These are phyloP conservation scores for Solanum chiquidenum DNA, from an alignment of 257 asterid genomes.

Conservation along the genomic window DNA sequence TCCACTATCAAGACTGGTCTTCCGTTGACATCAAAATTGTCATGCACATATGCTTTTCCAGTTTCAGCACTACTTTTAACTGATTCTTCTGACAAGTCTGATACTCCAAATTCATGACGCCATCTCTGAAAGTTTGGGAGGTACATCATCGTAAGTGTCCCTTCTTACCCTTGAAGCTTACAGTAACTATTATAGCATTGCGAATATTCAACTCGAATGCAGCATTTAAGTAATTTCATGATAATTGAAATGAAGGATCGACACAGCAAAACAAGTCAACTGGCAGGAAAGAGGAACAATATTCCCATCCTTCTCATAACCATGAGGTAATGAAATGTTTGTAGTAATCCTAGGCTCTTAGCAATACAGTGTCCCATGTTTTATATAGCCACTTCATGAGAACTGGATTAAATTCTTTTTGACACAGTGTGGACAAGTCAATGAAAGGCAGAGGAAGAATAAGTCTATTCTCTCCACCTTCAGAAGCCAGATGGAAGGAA, in stretches of 20 bases:
- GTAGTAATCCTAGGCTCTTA: neutral
- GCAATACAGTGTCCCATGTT: neutral
- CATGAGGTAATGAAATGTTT: neutral
- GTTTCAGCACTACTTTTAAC: conserved; percentile 40
- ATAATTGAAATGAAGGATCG: neutral
- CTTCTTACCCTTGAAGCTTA: neutral
- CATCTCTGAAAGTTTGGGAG: conserved; percentile 40
- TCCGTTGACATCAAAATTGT: conserved; percentile 37
- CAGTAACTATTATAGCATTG: neutral
- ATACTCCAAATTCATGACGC: conserved; percentile 68
- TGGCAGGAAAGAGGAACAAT: neutral
- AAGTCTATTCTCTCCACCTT: neutral
- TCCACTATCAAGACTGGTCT: conserved; percentile 69
- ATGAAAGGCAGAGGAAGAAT: neutral
- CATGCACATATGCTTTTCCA: conserved; percentile 72
- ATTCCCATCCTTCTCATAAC: neutral
- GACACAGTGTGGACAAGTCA: neutral
- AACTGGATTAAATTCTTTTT: neutral
- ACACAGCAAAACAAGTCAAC: neutral
- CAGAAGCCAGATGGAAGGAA: neutral
- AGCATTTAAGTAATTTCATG: neutral
- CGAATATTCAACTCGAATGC: neutral
- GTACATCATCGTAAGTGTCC: neutral
- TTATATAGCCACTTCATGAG: neutral
- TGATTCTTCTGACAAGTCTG: conserved; percentile 64